phyloP scores from a whole-genome alignment of 2,329 filamentous ascomycete genomes.

The Cephalotrichum gorgonifer region DNA sequence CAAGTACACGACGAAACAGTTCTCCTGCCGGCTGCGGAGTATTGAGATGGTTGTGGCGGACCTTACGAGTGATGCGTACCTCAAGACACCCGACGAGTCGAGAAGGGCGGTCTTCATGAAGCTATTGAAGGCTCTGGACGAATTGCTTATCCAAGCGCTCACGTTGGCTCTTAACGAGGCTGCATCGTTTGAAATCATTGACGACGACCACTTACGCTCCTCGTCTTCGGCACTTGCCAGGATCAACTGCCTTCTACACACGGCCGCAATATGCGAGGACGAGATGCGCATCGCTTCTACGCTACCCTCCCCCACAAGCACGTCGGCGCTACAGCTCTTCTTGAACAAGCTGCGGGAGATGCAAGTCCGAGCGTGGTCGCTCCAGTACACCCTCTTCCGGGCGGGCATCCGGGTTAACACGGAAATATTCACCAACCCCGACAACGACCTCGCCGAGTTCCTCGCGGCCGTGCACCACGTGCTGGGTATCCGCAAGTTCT shows the following conservation, averaged over 20 bases:
- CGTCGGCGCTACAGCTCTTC: conserved; percentile 42
- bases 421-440: conserved; percentile 52
- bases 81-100: conserved; percentile 46
- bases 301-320: conserved; percentile 41
- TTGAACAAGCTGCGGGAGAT: conserved; percentile 72
- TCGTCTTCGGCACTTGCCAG: conserved; percentile 64
- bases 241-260: conserved; percentile 66
- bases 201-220: conserved; percentile 64
- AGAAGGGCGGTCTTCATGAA: conserved; percentile 64
- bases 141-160: conserved; percentile 63
- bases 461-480: conserved; percentile 75
- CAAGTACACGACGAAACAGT: conserved; percentile 74
- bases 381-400: conserved; percentile 73
- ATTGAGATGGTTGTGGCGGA: conserved; percentile 70
- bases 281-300: conserved; percentile 69
- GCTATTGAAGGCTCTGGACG: conserved; percentile 70
- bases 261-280: conserved; percentile 74
- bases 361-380: conserved; percentile 77
- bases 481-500: conserved; percentile 74
- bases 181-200: conserved; percentile 71
- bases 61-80: conserved; percentile 52
- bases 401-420: conserved; percentile 60
- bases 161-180: conserved; percentile 56
- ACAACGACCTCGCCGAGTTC: conserved; percentile 68
- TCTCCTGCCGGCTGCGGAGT: conserved; percentile 77